Evolutionary conservation across 805 yeast species (phyloP).

Genomic region (Hanseniaspora valbyensis): DNA sequence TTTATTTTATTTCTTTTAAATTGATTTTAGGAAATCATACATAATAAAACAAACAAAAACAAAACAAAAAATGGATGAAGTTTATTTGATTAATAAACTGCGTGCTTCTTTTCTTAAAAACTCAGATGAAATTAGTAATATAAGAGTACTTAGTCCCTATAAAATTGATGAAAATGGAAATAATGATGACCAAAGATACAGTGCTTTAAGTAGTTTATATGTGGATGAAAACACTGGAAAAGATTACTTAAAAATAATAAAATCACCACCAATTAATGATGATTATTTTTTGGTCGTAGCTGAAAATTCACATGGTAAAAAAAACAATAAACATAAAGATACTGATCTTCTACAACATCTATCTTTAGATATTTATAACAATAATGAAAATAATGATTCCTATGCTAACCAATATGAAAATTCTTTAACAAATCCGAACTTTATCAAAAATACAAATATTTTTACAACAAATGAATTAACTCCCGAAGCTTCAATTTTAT

Average conservation of each 20-base stretch:
- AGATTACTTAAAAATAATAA: conserved; percentile 5
- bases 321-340: not conserved
- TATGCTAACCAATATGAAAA: too few relatives aligned
- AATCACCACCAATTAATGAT: conserved; percentile 14
- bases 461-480: too few relatives aligned
- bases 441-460: not conserved
- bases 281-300: conserved; percentile 10
- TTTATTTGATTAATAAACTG: conserved; percentile 12
- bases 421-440: too few relatives aligned
- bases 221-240: conserved; percentile 5
- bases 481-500: not conserved
- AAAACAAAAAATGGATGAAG: conserved; percentile 14
- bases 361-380: not conserved
- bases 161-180: not conserved
- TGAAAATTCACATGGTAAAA: not conserved
- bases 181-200: not conserved
- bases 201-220: not conserved
- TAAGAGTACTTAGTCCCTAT: conserved; percentile 8
- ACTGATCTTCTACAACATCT: not conserved
- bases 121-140: conserved; percentile 11
- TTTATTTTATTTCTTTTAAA: too few relatives aligned
- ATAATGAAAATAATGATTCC: not conserved
- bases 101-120: conserved; percentile 15
- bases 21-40: too few relatives aligned
- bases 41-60: too few relatives aligned